Evolutionary conservation across 2,329 filamentous ascomycete genomes (phyloP).

Genomic region (Fusarium virguliforme): DNA sequence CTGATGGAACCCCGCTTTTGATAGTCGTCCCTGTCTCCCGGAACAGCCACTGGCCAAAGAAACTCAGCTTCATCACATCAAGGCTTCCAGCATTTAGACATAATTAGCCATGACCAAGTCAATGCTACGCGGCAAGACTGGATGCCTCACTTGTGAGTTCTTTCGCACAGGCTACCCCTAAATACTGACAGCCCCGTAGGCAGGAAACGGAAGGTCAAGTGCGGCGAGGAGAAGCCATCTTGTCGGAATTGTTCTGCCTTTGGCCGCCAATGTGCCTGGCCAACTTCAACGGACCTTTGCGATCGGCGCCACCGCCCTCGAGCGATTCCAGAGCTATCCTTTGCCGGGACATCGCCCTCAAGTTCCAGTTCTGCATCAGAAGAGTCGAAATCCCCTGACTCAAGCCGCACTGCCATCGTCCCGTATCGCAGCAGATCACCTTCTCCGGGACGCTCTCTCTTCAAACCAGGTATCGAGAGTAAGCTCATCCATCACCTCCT

Average conservation of each 20-base stretch:
- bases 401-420: background rate
- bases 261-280: conserved; percentile 1
- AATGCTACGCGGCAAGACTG: background rate
- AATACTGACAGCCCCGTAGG: background rate
- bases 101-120: background rate
- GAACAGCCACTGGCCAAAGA: background rate
- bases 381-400: background rate
- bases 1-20: conserved; percentile 9
- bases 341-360: background rate
- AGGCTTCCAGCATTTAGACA: background rate
- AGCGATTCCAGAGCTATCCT: background rate
- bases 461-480: background rate
- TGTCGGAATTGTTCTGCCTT: conserved; percentile 19
- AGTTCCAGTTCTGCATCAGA: background rate
- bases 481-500: background rate
- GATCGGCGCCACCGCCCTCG: background rate
- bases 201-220: conserved; percentile 15
- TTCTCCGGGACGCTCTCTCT: background rate
- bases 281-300: conserved; percentile 1
- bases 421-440: background rate
- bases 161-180: too few relatives aligned
- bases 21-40: background rate
- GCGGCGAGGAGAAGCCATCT: conserved; percentile 21
- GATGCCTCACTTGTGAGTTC: conserved; percentile 9
- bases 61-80: background rate